Evolutionary conservation across 2,329 filamentous ascomycete genomes (phyloP).

Genomic region (Dactylonectria estremocensis): DNA sequence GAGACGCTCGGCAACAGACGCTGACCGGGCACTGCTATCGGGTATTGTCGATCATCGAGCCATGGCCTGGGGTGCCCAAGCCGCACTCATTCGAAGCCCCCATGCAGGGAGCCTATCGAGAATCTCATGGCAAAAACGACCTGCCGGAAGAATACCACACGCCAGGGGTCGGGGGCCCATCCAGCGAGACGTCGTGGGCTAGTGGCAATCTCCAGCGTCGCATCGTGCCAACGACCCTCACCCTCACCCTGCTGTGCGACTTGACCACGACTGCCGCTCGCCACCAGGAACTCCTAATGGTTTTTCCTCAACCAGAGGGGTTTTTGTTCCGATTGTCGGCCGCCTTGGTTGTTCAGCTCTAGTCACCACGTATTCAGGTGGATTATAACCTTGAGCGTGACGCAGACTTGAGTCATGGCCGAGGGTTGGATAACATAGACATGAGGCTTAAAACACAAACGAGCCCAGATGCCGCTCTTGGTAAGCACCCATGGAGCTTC

Average conservation of each 20-base stretch:
- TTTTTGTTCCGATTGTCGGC: conserved; percentile 2
- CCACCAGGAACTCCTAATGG: conserved; percentile 13
- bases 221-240: conserved; percentile 16
- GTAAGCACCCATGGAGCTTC: not conserved
- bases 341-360: conserved; percentile 5
- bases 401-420: conserved; percentile 9
- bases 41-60: conserved; percentile 22
- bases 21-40: not conserved
- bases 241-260: conserved; percentile 23
- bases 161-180: conserved; percentile 17
- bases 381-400: conserved; percentile 11
- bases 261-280: conserved; percentile 12
- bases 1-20: not conserved
- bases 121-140: conserved; percentile 5
- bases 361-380: not conserved
- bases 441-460: conserved; percentile 15
- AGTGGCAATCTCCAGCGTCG: conserved; percentile 27
- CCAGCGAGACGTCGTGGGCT: conserved; percentile 1
- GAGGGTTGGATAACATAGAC: not conserved
- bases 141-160: conserved; percentile 6
- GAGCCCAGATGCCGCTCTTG: not conserved
- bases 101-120: not conserved
- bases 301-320: not conserved
- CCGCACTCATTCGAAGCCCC: conserved; percentile 1
- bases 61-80: conserved; percentile 7